These are phyloP conservation scores for Pythium folliculosum DNA, from an alignment of 352 stramenopile genomes.

Conservation along the genomic window DNA sequence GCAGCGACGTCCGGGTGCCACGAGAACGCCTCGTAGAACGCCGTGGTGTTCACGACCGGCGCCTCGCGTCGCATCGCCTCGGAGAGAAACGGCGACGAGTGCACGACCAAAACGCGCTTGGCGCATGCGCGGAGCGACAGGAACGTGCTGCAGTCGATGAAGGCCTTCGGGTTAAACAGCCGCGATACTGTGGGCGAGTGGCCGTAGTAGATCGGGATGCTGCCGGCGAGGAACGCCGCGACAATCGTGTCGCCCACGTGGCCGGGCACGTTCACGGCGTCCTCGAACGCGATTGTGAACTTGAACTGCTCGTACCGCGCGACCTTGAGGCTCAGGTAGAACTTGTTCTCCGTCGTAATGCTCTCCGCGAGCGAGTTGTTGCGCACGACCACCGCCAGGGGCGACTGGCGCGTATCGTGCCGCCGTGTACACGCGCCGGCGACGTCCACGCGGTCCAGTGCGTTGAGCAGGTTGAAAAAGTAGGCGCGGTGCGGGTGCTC, in stretches of 20 bases:
- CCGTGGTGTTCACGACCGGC: constrained; percentile 34
- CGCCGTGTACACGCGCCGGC: constrained; percentile 35
- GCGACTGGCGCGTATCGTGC: not conserved
- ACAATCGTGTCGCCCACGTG: constrained; percentile 68
- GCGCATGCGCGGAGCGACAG: constrained; percentile 39
- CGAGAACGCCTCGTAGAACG: constrained; percentile 41
- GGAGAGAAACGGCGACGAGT: constrained; percentile 38
- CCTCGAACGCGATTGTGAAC: constrained; percentile 76
- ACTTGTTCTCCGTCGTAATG: not conserved
- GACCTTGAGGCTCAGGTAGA: not conserved
- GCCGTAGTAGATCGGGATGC: constrained; percentile 61
- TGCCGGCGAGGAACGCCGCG: constrained; percentile 54
- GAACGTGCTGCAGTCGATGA: constrained; percentile 55
- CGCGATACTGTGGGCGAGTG: constrained; percentile 39
- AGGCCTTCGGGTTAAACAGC: constrained; percentile 50
- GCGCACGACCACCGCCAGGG: constrained; percentile 10
- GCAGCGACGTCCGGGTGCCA: constrained; percentile 44
- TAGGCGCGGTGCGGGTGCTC: constrained; percentile 51
- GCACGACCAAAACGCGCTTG: constrained; percentile 37
- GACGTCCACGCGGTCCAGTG: constrained; percentile 47
- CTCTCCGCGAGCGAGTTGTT: constrained; percentile 10
- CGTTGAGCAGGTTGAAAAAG: constrained; percentile 53
- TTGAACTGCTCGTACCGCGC: constrained; percentile 33
- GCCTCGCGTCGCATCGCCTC: constrained; percentile 32
- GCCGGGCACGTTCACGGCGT: constrained; percentile 32